A percentile compares a stretch with the other conserved stretches of the same genome.
phyloP scores from a whole-genome alignment of 2,329 filamentous ascomycete genomes.

The Talaromyces sp. region DNA sequence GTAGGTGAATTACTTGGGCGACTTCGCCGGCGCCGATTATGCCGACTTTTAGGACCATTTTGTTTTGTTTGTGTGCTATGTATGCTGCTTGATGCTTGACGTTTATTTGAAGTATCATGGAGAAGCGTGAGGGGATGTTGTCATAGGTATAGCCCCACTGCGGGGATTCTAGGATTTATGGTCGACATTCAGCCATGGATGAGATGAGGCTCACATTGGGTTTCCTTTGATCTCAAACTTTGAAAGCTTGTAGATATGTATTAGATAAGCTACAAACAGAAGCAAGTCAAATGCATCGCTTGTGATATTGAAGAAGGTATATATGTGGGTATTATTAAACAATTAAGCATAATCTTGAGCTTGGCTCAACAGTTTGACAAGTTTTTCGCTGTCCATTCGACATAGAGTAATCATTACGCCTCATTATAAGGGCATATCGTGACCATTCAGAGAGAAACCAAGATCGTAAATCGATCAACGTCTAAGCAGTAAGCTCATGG shows the following conservation, averaged over 20 bases:
- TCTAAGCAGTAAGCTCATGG: slow-evolving; percentile 18
- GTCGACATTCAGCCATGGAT: background rate
- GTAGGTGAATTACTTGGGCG: slow-evolving; percentile 54
- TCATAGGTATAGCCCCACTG: background rate
- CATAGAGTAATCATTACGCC: background rate
- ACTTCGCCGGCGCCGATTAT: slow-evolving; percentile 43
- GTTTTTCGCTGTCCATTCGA: background rate
- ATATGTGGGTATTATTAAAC: slow-evolving; percentile 11
- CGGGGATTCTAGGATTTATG: background rate
- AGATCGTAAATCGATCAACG: background rate
- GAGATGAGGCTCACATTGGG: background rate
- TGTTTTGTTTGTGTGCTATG: background rate
- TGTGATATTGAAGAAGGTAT: slow-evolving; percentile 6
- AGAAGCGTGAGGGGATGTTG: background rate
- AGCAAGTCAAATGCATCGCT: slow-evolving; percentile 7
- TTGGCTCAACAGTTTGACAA: background rate
- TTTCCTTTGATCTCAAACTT: background rate
- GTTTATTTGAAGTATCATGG: background rate
- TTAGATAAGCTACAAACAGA: background rate
- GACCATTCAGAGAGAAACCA: background rate
- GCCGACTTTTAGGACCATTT: slow-evolving; percentile 29
- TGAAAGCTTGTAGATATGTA: background rate
- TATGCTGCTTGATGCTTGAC: background rate
- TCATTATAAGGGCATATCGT: background rate
- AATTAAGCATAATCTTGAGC: background rate